Conservation (phyloP, 2,329 filamentous ascomycete species). For the Mariannaea sp. region DNA sequence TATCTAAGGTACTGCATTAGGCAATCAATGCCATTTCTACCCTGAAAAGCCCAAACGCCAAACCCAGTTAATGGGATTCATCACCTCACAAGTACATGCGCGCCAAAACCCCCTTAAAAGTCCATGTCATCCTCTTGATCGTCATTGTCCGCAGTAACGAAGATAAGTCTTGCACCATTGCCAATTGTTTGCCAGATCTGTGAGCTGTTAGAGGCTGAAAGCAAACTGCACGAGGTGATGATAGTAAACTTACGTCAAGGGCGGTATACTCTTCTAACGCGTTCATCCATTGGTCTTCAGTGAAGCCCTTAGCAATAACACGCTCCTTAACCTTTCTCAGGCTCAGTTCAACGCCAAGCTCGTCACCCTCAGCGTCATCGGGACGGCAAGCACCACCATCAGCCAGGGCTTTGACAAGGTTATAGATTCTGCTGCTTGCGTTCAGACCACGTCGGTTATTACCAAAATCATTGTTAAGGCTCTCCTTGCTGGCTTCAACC, state of each 20-base stretch:
- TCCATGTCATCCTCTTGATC: conserved; percentile 56
- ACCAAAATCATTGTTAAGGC: conserved; percentile 73
- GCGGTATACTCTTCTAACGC: conserved; percentile 88
- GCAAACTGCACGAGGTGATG: not conserved
- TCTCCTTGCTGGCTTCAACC: conserved; percentile 92
- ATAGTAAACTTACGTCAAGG: conserved; percentile 75
- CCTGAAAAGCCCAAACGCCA: conserved; percentile 42
- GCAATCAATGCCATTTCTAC: conserved; percentile 28
- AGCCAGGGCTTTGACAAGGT: conserved; percentile 85
- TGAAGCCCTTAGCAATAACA: conserved; percentile 95
- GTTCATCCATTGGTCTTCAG: conserved; percentile 85
- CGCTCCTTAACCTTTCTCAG: conserved; percentile 88
- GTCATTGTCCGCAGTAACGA: conserved; percentile 65
- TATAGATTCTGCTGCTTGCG: conserved; percentile 89
- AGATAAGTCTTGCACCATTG: conserved; percentile 71
- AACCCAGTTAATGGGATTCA: conserved; percentile 25
- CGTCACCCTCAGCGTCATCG: conserved; percentile 63
- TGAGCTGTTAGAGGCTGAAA: conserved; percentile 26
- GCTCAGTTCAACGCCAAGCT: conserved; percentile 70
- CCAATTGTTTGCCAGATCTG: conserved; percentile 81
- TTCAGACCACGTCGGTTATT: conserved; percentile 70
- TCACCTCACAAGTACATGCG: conserved; percentile 25
- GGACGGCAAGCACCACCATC: conserved; percentile 85
- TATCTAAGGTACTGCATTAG: conserved; percentile 26
- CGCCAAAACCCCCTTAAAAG: conserved; percentile 25